Percentiles rank a stretch among this genome's conserved stretches.
Conservation (phyloP, 176 grass and related monocot genomes). For the Carex scoparia region DNA sequence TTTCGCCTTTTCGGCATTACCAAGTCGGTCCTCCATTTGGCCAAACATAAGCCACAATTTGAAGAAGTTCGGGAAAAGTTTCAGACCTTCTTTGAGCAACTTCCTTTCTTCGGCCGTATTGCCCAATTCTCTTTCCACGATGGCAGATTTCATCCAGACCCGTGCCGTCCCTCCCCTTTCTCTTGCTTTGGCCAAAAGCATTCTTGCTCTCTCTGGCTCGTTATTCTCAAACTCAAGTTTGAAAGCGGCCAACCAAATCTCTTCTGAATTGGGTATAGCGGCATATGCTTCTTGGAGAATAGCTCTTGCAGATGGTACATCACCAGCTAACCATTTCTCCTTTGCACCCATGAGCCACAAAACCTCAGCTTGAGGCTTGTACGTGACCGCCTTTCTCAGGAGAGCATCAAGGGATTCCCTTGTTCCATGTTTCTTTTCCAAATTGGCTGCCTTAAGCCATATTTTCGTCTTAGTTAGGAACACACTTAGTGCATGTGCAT, state of each 20-base stretch:
- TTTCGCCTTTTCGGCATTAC: conserved; percentile 47
- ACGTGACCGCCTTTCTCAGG: conserved; percentile 76
- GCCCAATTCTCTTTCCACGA: conserved; percentile 83
- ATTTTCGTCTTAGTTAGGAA: conserved; percentile 80
- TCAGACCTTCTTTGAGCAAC: conserved; percentile 81
- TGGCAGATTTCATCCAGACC: conserved; percentile 96
- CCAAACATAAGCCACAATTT: conserved; percentile 97
- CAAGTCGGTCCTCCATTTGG: conserved; percentile 80
- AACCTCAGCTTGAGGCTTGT: conserved; percentile 83
- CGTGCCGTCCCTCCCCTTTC: conserved; percentile 94
- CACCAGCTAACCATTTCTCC: conserved; percentile 89
- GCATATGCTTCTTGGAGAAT: conserved; percentile 97
- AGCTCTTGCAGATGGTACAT: conserved; percentile 73
- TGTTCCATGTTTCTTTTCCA: conserved; percentile 94
- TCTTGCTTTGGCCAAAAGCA: conserved; percentile 80
- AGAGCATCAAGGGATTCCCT: conserved; percentile 82
- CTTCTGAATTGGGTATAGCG: conserved; percentile 87
- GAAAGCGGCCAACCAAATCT: conserved; percentile 93
- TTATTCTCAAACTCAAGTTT: conserved; percentile 98
- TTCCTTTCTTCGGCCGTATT: conserved; percentile 66
- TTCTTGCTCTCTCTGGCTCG: conserved; percentile 90
- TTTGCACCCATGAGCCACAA: conserved; percentile 97
- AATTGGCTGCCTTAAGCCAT: conserved; percentile 90
- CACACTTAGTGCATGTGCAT: conserved; percentile 73
- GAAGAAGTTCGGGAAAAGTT: conserved; percentile 73